These are phyloP conservation scores for Cenchrus americanus DNA, from an alignment of 176 grass and related monocot species.

Conservation along the genomic window DNA sequence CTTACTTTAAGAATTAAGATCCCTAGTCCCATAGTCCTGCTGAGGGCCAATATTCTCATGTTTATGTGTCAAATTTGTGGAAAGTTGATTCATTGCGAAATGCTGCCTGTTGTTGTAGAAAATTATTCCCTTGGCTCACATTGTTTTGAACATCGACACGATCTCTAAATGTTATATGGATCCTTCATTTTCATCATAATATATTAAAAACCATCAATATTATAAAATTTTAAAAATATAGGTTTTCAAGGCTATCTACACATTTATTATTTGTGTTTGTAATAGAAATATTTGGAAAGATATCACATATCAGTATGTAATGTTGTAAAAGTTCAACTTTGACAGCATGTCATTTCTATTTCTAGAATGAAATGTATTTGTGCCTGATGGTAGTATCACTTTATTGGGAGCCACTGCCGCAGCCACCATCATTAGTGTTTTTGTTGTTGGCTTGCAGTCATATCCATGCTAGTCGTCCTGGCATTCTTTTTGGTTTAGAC, in stretches of 20 bases:
- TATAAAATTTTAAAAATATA: background rate
- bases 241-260: background rate
- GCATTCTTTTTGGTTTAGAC: background rate
- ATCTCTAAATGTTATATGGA: background rate
- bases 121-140: background rate
- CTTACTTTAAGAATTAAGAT: background rate
- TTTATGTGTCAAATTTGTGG: background rate
- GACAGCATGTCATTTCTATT: background rate
- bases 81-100: background rate
- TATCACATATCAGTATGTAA: background rate
- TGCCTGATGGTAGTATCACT: background rate
- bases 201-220: background rate
- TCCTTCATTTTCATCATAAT: conserved; percentile 2
- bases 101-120: background rate
- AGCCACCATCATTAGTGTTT: conserved; percentile 7
- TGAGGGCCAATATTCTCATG: background rate
- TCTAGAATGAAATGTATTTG: background rate
- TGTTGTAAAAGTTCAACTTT: background rate
- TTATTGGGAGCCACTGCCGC: background rate
- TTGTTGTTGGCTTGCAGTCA: background rate
- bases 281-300: background rate
- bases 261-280: background rate
- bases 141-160: background rate
- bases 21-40: background rate
- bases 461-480: background rate